Evolutionary conservation across 257 asterid species (phyloP).

Genomic region (Linaria vulgaris): DNA sequence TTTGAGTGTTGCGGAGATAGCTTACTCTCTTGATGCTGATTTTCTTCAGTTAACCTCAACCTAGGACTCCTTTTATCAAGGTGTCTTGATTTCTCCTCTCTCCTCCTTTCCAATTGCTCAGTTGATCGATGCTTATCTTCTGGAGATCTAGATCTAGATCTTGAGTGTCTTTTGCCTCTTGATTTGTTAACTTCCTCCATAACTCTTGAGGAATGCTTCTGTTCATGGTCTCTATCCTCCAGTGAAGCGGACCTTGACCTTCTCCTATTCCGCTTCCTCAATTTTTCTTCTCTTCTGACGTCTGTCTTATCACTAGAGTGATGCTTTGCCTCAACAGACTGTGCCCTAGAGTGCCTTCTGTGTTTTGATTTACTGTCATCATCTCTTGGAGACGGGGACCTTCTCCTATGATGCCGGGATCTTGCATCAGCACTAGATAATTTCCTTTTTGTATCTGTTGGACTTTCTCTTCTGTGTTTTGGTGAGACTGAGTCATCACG

Average conservation of each 20-base stretch:
- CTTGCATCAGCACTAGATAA: slow-evolving; percentile 51
- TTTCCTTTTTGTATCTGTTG: slow-evolving; percentile 50
- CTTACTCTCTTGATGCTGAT: slow-evolving; percentile 43
- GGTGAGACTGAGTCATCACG: slow-evolving; percentile 67
- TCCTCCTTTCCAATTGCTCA: slow-evolving; percentile 49
- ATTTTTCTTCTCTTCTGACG: slow-evolving; percentile 44
- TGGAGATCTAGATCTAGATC: slow-evolving; percentile 61
- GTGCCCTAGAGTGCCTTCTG: slow-evolving; percentile 72
- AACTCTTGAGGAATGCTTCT: slow-evolving; percentile 45
- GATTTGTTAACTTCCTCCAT: slow-evolving; percentile 50
- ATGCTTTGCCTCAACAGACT: slow-evolving; percentile 61
- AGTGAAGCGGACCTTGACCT: slow-evolving; percentile 58
- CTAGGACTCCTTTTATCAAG: slow-evolving; percentile 49
- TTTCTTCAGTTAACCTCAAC: slow-evolving; percentile 56
- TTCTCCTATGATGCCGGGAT: slow-evolving; percentile 51
- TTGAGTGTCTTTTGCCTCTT: slow-evolving; percentile 51
- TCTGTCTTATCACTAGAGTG: slow-evolving; percentile 52
- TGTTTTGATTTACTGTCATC: slow-evolving; percentile 56
- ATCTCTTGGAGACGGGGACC: slow-evolving; percentile 62
- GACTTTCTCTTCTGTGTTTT: slow-evolving; percentile 49
- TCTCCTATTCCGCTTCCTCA: slow-evolving; percentile 49
- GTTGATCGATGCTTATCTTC: slow-evolving; percentile 50
- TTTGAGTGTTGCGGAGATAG: slow-evolving; percentile 42
- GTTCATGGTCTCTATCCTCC: slow-evolving; percentile 43
- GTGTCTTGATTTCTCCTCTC: slow-evolving; percentile 58